Percentiles rank a stretch among this genome's conserved stretches.
Conservation (phyloP, 75 land plant species). For the Pseudotsuga menziesii region DNA sequence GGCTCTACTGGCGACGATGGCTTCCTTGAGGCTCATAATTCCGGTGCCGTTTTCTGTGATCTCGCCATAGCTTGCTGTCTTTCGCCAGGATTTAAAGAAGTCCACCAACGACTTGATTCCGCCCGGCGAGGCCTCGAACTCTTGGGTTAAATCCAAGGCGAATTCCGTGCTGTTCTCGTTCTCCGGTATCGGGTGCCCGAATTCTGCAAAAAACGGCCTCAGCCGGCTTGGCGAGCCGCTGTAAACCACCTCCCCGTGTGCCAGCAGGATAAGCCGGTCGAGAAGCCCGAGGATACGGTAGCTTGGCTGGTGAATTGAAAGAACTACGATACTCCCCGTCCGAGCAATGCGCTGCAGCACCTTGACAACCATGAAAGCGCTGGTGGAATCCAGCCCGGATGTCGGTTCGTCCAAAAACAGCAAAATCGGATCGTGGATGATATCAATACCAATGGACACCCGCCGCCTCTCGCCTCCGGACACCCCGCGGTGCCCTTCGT, state of each 20-base stretch:
- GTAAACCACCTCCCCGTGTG: slow-evolving; percentile 56
- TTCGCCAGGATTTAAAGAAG: slow-evolving; percentile 56
- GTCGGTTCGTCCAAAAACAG: slow-evolving; percentile 87
- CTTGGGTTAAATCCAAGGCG: slow-evolving; percentile 51
- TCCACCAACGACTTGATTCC: slow-evolving; percentile 56
- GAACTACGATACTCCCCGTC: slow-evolving; percentile 66
- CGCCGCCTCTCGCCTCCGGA: slow-evolving; percentile 82
- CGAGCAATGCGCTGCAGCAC: slow-evolving; percentile 62
- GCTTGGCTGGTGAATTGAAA: slow-evolving; percentile 84
- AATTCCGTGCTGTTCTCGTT: slow-evolving; percentile 70
- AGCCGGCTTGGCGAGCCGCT: slow-evolving; percentile 47
- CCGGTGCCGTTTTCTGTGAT: background rate
- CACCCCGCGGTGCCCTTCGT: slow-evolving; percentile 72
- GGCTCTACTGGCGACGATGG: slow-evolving; percentile 57
- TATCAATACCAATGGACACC: slow-evolving; percentile 84
- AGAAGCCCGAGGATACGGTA: slow-evolving; percentile 59
- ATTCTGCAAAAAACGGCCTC: slow-evolving; percentile 39
- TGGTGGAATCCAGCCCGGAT: slow-evolving; percentile 78
- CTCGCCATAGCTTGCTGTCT: background rate
- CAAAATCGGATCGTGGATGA: slow-evolving; percentile 74
- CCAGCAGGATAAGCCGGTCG: slow-evolving; percentile 59
- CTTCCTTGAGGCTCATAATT: slow-evolving; percentile 30
- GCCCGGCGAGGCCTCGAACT: slow-evolving; percentile 27
- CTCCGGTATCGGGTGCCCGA: slow-evolving; percentile 64
- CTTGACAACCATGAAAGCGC: slow-evolving; percentile 75